Base-by-base conservation (phyloP, 176 grass and related monocot species). In the Saccharum officinarum region DNA sequence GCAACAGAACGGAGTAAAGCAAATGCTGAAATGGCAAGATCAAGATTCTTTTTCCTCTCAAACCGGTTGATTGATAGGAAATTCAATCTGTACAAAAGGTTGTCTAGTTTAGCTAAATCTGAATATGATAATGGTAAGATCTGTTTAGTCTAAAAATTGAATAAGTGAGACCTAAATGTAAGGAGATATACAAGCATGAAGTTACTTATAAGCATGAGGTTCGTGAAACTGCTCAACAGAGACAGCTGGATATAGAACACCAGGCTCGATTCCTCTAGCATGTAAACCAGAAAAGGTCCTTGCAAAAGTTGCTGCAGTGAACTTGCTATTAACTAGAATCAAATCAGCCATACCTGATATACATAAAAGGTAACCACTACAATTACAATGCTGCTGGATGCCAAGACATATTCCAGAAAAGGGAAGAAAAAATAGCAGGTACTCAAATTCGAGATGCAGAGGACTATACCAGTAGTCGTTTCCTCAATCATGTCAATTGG, bases 1-100 rank as follows among this genome's bases (percentile, higher is more conserved):
- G 65, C 78, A 89, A 89, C 81, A 40, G 92, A 88, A 57, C 30
- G 46, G 69, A 96, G 90, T 80, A 94, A 85, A 72, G 97, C 82
- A 94, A 99, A 99, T 50, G 94, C 97, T 76, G 91, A 91, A 89
- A 99, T 92, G 77, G 94, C 97, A 69, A 99, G 82, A 68, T 89
- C 86, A 76, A 94, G 90, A 72, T 99, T 96, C 81, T 96, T 99
- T 89, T 99, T 99, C 69, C 90, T 96, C 88, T 99, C 97, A 91
- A 99, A 99, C 39, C 97, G 86, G 76, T 96, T 99, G 76, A 99
- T 76, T 55, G 97, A 99, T 50, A 99, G 87, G 50, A 99, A 99
- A 87, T 96, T 99, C 75, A 99, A 91, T 84, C 97, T 99, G 82
- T 49, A 63, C 14, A 83, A 73, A 88, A 85, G 30, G n/a, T 7